These are phyloP conservation scores for Colletotrichum cordylinicola DNA, from an alignment of 2,329 filamentous ascomycete species.

Conservation along the genomic window DNA sequence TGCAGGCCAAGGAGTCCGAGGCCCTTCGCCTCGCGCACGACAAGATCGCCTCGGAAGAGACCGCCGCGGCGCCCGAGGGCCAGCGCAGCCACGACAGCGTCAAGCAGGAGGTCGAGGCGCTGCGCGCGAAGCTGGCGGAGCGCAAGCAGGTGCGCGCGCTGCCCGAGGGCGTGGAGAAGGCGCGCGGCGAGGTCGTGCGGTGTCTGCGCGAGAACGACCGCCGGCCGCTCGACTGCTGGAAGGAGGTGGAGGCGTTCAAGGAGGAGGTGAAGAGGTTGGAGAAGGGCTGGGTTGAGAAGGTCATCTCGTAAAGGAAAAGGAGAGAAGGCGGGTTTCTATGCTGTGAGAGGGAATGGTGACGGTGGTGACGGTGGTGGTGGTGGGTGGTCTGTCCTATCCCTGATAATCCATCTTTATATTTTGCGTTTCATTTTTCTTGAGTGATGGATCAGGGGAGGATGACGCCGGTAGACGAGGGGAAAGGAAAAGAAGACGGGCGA, in stretches of 20 bases:
- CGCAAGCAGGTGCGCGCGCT: conserved; percentile 71
- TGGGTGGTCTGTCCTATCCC: background rate
- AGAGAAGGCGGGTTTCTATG: background rate
- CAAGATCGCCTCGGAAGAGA: conserved; percentile 55
- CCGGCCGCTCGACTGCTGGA: conserved; percentile 91
- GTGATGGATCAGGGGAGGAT: background rate
- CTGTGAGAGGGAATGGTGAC: background rate
- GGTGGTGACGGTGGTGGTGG: background rate
- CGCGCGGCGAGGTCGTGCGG: conserved; percentile 76
- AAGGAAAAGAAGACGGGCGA: rapidly evolving
- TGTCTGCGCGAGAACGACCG: conserved; percentile 87
- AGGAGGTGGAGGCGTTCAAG: conserved; percentile 91
- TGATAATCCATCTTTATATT: background rate
- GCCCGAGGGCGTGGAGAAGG: conserved; percentile 75
- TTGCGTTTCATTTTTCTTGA: conserved; percentile 16
- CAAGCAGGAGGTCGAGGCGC: conserved; percentile 62
- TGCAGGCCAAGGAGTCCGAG: conserved; percentile 73
- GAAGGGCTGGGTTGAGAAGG: conserved; percentile 85
- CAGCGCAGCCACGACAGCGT: conserved; percentile 52
- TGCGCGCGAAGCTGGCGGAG: conserved; percentile 65
- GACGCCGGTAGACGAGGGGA: background rate
- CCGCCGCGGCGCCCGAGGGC: conserved; percentile 28
- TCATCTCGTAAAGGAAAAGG: conserved; percentile 56
- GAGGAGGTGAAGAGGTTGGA: conserved; percentile 86
- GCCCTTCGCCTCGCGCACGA: conserved; percentile 74